Conservation (phyloP, 768 basidiomycete genomes). For the Xerocomus potaroensis region DNA sequence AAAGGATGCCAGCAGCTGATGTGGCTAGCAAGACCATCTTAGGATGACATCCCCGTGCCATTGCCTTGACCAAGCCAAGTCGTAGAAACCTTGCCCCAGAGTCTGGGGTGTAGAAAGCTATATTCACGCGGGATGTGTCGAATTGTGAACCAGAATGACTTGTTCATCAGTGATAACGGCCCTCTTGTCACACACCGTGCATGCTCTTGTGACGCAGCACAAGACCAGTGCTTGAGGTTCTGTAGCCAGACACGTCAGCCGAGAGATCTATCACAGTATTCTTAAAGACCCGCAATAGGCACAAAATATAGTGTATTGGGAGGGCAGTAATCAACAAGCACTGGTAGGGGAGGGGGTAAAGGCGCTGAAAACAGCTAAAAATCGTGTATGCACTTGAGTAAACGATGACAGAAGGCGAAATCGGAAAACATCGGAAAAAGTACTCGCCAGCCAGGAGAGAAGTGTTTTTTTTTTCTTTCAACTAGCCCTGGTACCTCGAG, state of each 20-base stretch:
- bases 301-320: constrained; percentile 19
- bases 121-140: too few species aligned
- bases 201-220: not conserved
- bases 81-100: too few species aligned
- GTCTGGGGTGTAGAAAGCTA: too few species aligned
- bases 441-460: constrained; percentile 21
- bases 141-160: too few species aligned
- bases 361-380: constrained; percentile 18
- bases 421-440: constrained; percentile 16
- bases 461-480: constrained; percentile 11
- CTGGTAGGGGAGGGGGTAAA: constrained; percentile 6
- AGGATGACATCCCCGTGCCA: too few species aligned
- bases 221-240: not conserved
- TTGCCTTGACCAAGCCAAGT: too few species aligned
- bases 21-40: too few species aligned
- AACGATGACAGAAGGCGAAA: constrained; percentile 3
- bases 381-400: constrained; percentile 22
- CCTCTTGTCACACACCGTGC: too few species aligned
- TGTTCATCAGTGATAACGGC: too few species aligned
- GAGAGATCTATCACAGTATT: not conserved
- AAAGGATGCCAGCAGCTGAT: too few species aligned
- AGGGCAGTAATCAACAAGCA: constrained; percentile 19
- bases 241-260: constrained; percentile 1
- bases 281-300: constrained; percentile 1
- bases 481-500: constrained; percentile 24